phyloP scores from a whole-genome alignment of 176 grass and related monocot genomes.

The Hyparrhenia diplandra region DNA sequence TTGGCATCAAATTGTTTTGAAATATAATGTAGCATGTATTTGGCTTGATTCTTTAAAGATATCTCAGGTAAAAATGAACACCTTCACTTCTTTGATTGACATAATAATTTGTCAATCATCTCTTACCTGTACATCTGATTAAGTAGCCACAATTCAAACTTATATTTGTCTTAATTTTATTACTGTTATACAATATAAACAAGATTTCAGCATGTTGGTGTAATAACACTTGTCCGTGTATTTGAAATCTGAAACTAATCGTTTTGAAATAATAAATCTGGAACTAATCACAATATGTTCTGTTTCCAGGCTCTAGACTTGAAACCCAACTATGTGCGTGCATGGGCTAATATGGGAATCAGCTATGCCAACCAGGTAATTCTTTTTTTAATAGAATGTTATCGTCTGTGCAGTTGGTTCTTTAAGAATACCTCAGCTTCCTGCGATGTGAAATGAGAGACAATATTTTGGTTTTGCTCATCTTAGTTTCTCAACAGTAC shows the following conservation, averaged over 20 bases:
- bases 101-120: background rate
- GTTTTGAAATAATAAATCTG: background rate
- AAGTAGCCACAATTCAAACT: background rate
- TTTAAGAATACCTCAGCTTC: background rate
- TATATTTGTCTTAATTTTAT: background rate
- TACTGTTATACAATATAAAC: background rate
- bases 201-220: background rate
- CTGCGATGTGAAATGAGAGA: background rate
- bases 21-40: background rate
- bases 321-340: slow-evolving; percentile 97
- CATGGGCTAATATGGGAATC: slow-evolving; percentile 99
- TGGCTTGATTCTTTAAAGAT: slow-evolving; percentile 9
- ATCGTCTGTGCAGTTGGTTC: slow-evolving; percentile 5
- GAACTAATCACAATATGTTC: slow-evolving; percentile 31
- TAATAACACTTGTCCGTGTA: background rate
- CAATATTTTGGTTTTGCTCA: background rate
- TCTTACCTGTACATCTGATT: background rate
- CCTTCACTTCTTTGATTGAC: slow-evolving; percentile 19
- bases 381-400: slow-evolving; percentile 18
- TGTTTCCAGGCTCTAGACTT: slow-evolving; percentile 85
- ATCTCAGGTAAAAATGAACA: background rate
- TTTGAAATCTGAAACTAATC: slow-evolving; percentile 28
- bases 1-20: background rate
- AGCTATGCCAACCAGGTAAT: slow-evolving; percentile 98
- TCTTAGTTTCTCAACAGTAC: slow-evolving; percentile 4